Percentiles rank a stretch among this genome's conserved stretches.
phyloP scores from a whole-genome alignment of 768 basidiomycete genomes.

The Tremella yokohamensis region DNA sequence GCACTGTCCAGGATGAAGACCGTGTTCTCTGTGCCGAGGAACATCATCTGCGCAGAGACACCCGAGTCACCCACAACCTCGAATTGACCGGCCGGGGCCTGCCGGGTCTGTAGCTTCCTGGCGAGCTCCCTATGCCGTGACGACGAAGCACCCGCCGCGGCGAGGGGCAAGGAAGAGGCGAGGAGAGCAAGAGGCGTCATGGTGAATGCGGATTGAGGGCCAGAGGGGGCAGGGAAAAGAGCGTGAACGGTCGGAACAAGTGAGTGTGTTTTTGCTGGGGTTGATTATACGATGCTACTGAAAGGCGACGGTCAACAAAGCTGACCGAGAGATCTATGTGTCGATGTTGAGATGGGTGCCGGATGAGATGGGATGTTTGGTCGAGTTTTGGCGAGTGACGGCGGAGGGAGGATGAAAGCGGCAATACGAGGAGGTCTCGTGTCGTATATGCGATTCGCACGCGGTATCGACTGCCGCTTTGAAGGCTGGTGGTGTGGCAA shows the following conservation, averaged over 20 bases:
- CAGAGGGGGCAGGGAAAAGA: constrained; percentile 2
- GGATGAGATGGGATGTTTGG: constrained; percentile 1
- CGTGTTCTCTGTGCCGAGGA: constrained; percentile 55
- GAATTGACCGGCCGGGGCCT: constrained; percentile 30
- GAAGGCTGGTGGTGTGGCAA: background rate
- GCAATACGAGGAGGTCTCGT: too few species aligned
- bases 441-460: too few species aligned
- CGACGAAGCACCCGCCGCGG: background rate
- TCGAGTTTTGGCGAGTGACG: background rate
- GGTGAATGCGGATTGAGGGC: background rate
- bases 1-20: constrained; percentile 76
- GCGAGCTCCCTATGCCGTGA: constrained; percentile 4
- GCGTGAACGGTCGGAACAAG: constrained; percentile 1
- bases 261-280: background rate
- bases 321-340: background rate
- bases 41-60: constrained; percentile 51
- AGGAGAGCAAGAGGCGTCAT: constrained; percentile 1
- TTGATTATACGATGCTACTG: constrained; percentile 1
- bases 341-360: background rate
- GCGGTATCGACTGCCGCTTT: background rate
- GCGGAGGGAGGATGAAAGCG: background rate
- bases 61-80: constrained; percentile 47
- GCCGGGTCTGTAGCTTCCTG: background rate
- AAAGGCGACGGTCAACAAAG: background rate
- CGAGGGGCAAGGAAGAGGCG: constrained; percentile 3